A percentile compares a stretch with the other conserved stretches of the same genome.
These are phyloP conservation scores for Colletotrichum sp. DNA, from an alignment of 2,329 filamentous ascomycete species.

Conservation along the genomic window DNA sequence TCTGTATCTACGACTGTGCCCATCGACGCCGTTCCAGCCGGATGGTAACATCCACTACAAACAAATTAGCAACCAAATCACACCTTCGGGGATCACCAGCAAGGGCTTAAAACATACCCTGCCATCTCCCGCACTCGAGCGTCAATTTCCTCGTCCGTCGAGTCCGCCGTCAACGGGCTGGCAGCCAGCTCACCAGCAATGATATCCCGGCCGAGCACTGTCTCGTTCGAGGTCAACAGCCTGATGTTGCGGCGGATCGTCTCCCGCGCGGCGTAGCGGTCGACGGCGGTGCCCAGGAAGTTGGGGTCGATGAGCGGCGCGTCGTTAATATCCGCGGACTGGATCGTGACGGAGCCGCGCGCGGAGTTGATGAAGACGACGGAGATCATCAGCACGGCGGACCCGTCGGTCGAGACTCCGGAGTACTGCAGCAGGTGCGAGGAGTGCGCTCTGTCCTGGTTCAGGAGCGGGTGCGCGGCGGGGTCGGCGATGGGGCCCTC, in stretches of 20 bases:
- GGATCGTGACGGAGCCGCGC: conserved; percentile 28
- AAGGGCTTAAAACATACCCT: conserved; percentile 23
- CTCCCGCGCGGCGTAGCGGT: conserved; percentile 31
- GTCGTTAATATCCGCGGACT: conserved; percentile 21
- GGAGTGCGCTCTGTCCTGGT: not conserved
- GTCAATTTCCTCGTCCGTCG: conserved; percentile 33
- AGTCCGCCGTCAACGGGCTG: conserved; percentile 20
- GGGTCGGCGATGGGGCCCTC: conserved; percentile 34
- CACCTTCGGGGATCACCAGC: conserved; percentile 19
- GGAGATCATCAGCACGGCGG: not conserved
- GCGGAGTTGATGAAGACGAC: conserved; percentile 26
- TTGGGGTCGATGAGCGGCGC: conserved; percentile 32
- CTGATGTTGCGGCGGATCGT: conserved; percentile 26
- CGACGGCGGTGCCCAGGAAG: conserved; percentile 31
- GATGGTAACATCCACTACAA: conserved; percentile 28
- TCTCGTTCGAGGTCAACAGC: not conserved
- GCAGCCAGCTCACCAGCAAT: conserved; percentile 21
- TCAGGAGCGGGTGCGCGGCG: conserved; percentile 35
- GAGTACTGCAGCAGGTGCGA: conserved; percentile 2
- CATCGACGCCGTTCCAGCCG: conserved; percentile 36
- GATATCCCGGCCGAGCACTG: conserved; percentile 24
- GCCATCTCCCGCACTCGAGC: conserved; percentile 19
- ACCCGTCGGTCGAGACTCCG: not conserved
- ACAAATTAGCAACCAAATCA: conserved; percentile 29
- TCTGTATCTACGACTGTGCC: conserved; percentile 35